phyloP scores from a whole-genome alignment of 2,329 filamentous ascomycete species.

The Teratosphaeria pseudoeucalypti region DNA sequence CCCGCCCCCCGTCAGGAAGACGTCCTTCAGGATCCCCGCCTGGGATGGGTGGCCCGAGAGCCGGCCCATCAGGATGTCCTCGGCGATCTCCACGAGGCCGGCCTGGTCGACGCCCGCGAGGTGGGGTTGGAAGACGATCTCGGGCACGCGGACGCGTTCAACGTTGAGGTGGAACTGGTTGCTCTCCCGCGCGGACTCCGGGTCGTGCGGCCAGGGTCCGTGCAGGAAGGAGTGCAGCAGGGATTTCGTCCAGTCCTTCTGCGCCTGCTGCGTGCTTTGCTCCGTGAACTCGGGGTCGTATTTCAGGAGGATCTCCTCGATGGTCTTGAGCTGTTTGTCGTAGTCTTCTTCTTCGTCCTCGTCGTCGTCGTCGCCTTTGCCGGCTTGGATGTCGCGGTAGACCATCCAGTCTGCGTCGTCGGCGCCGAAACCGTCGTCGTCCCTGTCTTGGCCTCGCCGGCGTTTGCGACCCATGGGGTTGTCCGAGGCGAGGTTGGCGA shows the following conservation, averaged over 20 bases:
- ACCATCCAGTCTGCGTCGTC: constrained; percentile 98
- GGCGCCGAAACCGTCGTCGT: constrained; percentile 93
- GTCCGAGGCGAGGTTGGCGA: constrained; percentile 91
- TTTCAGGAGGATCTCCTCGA: constrained; percentile 76
- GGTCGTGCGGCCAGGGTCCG: constrained; percentile 77
- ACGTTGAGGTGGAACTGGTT: constrained; percentile 94
- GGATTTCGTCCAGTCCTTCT: constrained; percentile 90
- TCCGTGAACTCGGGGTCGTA: constrained; percentile 86
- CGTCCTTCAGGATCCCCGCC: constrained; percentile 65
- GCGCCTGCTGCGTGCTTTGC: constrained; percentile 81
- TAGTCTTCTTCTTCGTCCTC: constrained; percentile 92
- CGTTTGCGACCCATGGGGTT: constrained; percentile 66
- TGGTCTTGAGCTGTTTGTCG: constrained; percentile 56
- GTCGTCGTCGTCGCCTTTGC: constrained; percentile 83
- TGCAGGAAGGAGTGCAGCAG: constrained; percentile 82
- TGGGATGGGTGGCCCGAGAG: constrained; percentile 48
- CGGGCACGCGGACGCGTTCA: constrained; percentile 98
- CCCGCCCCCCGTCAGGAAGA: constrained; percentile 93
- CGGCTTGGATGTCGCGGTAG: constrained; percentile 83
- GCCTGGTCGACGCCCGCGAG: constrained; percentile 97
- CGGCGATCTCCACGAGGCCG: constrained; percentile 82
- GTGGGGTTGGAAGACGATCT: constrained; percentile 97
- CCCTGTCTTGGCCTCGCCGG: constrained; percentile 76
- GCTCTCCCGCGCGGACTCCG: constrained; percentile 65
- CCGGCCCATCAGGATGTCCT: constrained; percentile 79